Evolutionary conservation across 306 rosid genomes (phyloP).

Genomic region (Spatholobus suberectus): DNA sequence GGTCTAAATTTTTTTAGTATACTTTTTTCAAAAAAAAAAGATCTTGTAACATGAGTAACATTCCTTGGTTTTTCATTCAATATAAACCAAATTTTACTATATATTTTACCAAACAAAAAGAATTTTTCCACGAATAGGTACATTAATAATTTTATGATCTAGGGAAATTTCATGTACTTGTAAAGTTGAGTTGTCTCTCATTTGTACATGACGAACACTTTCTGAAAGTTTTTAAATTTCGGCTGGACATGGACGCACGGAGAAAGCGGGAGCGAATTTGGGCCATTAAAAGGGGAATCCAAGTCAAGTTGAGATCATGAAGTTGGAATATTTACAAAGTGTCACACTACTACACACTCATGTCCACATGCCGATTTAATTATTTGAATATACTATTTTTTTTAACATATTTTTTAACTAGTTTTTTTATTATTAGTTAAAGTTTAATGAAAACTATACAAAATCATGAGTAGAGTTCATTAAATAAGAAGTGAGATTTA

Average conservation of each 20-base stretch:
- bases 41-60: background rate
- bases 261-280: background rate
- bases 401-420: no score
- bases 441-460: no score
- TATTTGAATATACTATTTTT: no score
- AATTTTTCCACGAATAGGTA: background rate
- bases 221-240: background rate
- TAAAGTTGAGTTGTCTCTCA: conserved; percentile 10
- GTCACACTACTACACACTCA: no score
- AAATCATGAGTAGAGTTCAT: no score
- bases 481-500: no score
- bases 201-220: background rate
- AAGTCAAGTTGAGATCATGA: background rate
- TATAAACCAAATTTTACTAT: background rate
- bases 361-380: no score
- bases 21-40: background rate
- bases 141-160: background rate
- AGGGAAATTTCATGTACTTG: background rate
- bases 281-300: background rate
- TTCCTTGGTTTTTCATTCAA: background rate
- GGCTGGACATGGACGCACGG: background rate
- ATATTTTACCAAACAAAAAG: background rate
- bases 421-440: no score
- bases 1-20: background rate
- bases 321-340: background rate